Percentiles rank a stretch among this genome's conserved stretches.
Evolutionary conservation across 1,139 yeast genomes (phyloP).

Genomic region (Taphrina deformans): DNA sequence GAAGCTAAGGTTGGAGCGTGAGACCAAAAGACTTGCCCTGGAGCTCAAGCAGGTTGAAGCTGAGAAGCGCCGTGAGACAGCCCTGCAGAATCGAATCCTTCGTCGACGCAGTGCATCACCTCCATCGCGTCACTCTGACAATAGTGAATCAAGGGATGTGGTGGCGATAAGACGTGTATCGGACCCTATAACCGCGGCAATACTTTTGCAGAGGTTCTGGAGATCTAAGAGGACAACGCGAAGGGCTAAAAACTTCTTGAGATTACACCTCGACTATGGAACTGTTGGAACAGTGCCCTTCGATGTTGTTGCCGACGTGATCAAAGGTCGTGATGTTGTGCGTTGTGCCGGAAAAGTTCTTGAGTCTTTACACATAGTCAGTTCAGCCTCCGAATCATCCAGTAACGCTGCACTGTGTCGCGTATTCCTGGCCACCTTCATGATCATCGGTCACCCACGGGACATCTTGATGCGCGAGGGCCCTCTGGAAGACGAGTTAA

Average conservation of each 20-base stretch:
- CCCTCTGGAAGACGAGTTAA: background rate
- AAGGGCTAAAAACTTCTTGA: slow-evolving; percentile 2
- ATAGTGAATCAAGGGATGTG: background rate
- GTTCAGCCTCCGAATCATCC: background rate
- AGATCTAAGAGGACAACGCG: background rate
- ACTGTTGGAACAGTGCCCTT: slow-evolving; percentile 8
- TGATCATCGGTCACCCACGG: slow-evolving; percentile 27
- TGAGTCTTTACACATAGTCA: background rate
- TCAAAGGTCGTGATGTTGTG: slow-evolving; percentile 2
- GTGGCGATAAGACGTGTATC: background rate
- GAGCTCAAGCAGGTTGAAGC: slow-evolving; percentile 23
- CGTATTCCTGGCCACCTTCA: slow-evolving; percentile 8
- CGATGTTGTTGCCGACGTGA: slow-evolving; percentile 21
- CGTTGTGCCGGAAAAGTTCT: background rate
- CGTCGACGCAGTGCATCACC: slow-evolving; percentile 18
- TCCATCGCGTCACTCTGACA: background rate
- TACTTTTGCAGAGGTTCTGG: slow-evolving; percentile 6
- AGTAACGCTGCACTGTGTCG: background rate
- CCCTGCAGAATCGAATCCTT: background rate
- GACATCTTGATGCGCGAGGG: slow-evolving; percentile 10
- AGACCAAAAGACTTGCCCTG: slow-evolving; percentile 18
- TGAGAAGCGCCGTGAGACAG: slow-evolving; percentile 6
- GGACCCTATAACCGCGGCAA: background rate
- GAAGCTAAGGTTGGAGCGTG: slow-evolving; percentile 8
- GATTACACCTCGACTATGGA: slow-evolving; percentile 1